Evolutionary conservation across 108 stramenopile genomes (phyloP), one percentile per base, ranked within the genome.

Genomic region (Stephanodiscus triporus): DNA sequence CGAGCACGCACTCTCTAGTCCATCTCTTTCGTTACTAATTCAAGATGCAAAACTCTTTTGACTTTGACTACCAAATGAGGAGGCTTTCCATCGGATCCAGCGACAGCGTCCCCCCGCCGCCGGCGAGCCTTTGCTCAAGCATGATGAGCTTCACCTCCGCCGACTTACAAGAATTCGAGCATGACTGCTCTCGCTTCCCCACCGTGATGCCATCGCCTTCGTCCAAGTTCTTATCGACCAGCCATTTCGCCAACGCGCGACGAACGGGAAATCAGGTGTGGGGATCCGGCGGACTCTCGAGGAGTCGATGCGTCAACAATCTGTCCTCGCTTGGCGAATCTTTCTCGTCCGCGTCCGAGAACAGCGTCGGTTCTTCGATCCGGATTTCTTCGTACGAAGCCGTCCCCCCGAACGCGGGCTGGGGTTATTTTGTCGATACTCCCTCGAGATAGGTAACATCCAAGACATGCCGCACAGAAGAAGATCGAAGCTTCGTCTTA

Each of bases 61-160:
- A 69, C 37, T 26, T 69, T 38, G 68, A 38, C 19, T 69, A 40
- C 37, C 68, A 69, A 42, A 38, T 69, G 68, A 37, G 40, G 20
- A 37, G 30, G 37, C 49, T 69, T 10, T 57, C 68, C 38, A 19
- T 69, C 38, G 68, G 50, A 23, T 69, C 68, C 37, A 43, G 55
- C 68, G 37, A 23, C 55, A 57, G 68, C 38, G 9, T 69, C 11
- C 55, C 68, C 20, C n/a, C 37, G 2, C 68, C 68, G 6, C 68
- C 68, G 1, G 38, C 37, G 30, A 57, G 24, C 7, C 56, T 29
- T 57, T 57, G 29, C 56, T 2, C 8, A 22, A 24, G 23, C 19
- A 20, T 22, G 23, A 53, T 57, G 56, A 19, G 51, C 51, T 29
- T 29, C 13, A 14, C 29, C 27, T 29, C 56, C 3, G 29, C 56